Percentiles rank a stretch among this genome's conserved stretches.
These are phyloP conservation scores for Mollisia scopiformis DNA, from an alignment of 2,329 filamentous ascomycete genomes.

Conservation along the genomic window DNA sequence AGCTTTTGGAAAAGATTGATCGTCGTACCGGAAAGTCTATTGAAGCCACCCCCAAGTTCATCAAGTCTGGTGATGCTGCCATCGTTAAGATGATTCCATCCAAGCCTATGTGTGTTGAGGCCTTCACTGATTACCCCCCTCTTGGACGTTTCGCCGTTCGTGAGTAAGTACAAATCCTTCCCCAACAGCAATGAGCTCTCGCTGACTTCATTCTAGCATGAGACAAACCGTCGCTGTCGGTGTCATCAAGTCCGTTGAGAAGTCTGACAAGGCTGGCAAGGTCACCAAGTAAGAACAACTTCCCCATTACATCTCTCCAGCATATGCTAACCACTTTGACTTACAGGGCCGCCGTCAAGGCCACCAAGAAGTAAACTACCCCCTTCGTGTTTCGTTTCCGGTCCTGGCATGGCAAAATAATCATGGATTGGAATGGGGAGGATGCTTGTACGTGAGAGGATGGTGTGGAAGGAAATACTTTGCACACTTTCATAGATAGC, in stretches of 20 bases:
- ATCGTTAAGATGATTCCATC: slow-evolving; percentile 99
- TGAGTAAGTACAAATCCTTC: slow-evolving; percentile 45
- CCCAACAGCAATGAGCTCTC: neutral
- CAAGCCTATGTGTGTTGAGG: slow-evolving; percentile 99
- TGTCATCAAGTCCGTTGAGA: slow-evolving; percentile 82
- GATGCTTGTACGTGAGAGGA: neutral
- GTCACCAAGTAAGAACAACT: slow-evolving; percentile 33
- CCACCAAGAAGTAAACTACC: slow-evolving; percentile 39
- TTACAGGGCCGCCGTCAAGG: slow-evolving; percentile 40
- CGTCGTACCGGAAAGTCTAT: slow-evolving; percentile 99
- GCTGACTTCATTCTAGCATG: neutral
- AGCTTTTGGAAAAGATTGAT: slow-evolving; percentile 99
- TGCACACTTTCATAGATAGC: slow-evolving; percentile 1
- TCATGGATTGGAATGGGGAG: neutral
- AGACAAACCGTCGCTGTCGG: slow-evolving; percentile 78
- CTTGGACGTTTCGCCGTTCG: slow-evolving; percentile 99
- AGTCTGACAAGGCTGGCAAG: slow-evolving; percentile 36
- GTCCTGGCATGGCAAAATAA: neutral
- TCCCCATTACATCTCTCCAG: neutral
- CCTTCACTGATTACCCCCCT: slow-evolving; percentile 99
- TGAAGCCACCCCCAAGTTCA: slow-evolving; percentile 94
- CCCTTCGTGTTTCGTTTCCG: neutral
- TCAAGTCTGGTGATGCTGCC: slow-evolving; percentile 99
- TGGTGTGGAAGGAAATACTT: slow-evolving; percentile 3
- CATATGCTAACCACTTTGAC: slow-evolving; percentile 24